Evolutionary conservation across 176 grass and related monocot species (phyloP).

Genomic region (Rhynchospora tenuis): DNA sequence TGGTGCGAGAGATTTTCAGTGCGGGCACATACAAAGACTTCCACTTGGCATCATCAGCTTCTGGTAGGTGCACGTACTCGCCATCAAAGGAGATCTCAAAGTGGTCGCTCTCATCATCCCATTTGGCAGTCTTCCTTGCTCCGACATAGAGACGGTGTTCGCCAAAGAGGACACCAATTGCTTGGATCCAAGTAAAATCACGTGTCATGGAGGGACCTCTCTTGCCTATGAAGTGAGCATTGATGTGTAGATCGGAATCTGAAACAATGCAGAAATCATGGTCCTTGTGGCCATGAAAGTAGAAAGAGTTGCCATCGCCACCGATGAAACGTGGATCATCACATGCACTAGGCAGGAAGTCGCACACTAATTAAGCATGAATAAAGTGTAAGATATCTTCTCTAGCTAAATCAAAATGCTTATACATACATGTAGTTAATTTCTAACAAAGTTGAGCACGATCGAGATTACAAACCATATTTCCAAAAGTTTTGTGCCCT

Average conservation of each 20-base stretch:
- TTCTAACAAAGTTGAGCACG: too few species aligned
- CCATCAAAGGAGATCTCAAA: not conserved
- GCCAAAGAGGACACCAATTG: conserved; percentile 9
- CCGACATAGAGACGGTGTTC: conserved; percentile 15
- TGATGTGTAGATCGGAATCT: not conserved
- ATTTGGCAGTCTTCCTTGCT: not conserved
- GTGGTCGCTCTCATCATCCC: not conserved
- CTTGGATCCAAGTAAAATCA: conserved; percentile 8
- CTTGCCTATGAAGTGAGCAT: conserved; percentile 11
- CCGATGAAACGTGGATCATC: not conserved
- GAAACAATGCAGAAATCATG: conserved; percentile 1
- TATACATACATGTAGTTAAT: too few species aligned
- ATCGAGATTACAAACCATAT: not conserved
- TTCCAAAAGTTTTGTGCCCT: not conserved
- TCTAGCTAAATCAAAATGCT: too few species aligned
- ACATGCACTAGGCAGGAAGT: not conserved
- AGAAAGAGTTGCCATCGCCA: not conserved
- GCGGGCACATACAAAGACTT: not conserved
- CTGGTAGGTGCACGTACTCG: not conserved
- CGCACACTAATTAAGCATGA: not conserved
- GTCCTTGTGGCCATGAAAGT: conserved; percentile 5
- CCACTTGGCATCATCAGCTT: not conserved
- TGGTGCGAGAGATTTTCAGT: not conserved
- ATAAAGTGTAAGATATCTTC: not conserved
- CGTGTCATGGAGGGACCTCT: conserved; percentile 3